Evolutionary conservation across 164 flowering plant genomes (phyloP).

Genomic region (Magnolia changhungtana): DNA sequence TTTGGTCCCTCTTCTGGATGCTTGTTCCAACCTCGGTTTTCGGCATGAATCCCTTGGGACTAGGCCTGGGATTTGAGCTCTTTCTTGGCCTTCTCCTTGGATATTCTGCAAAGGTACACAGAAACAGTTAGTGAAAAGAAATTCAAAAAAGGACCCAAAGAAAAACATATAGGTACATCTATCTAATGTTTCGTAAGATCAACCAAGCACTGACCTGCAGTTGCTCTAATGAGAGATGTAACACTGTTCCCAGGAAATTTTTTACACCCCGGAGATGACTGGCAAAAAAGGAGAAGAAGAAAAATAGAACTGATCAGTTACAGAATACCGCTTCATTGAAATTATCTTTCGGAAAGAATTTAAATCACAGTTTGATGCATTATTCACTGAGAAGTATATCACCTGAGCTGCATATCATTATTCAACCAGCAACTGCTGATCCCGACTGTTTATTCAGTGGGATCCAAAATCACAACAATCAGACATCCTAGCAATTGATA

Average conservation of each 20-base stretch:
- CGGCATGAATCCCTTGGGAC: slow-evolving; percentile 53
- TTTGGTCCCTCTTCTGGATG: slow-evolving; percentile 47
- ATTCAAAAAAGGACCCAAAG: not conserved
- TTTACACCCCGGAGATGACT: not conserved
- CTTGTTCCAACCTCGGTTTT: slow-evolving; percentile 45
- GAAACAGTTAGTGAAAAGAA: not conserved
- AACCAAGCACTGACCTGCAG: not conserved
- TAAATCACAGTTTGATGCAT: not conserved
- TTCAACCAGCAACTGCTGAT: not conserved
- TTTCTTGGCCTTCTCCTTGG: slow-evolving; percentile 64
- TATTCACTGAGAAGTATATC: not conserved
- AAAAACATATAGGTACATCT: not conserved
- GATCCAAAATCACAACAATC: not conserved
- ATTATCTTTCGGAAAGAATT: not conserved
- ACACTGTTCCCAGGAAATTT: not conserved
- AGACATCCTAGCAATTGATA: not conserved
- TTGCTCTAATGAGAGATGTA: not conserved
- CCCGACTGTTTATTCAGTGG: too few species aligned
- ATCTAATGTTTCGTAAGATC: not conserved
- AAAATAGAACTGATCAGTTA: not conserved
- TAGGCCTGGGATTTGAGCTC: slow-evolving; percentile 41
- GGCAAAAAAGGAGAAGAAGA: not conserved
- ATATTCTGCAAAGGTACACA: slow-evolving; percentile 41
- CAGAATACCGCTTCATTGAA: slow-evolving; percentile 3
- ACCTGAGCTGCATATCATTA: not conserved